Evolutionary conservation across 495 filamentous ascomycete species (phyloP), one percentile per base, ranked within the genome.

Genomic region (Penicillium parvum): DNA sequence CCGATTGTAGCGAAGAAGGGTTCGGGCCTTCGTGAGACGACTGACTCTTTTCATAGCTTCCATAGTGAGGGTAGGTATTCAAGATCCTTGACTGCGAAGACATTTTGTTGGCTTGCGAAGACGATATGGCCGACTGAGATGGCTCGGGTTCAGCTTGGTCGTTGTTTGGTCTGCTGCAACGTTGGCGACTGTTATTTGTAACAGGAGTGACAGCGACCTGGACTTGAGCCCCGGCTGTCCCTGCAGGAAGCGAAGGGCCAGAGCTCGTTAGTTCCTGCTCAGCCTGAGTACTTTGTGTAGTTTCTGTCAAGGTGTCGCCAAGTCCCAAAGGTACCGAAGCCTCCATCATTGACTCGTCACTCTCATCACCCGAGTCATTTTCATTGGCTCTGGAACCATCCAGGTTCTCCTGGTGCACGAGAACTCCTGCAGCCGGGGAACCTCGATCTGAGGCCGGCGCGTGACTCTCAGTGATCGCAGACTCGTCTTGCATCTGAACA

Each of bases 261-360:
- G 57, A 61, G 32, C 57, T 63, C 18, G 32, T 47, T 8, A 53
- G 20, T 10, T 52, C 56, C 18, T 50, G 45, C 22, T 59, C 64
- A 7, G 32, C 23, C 25, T 68, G 66, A 41, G 50, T 64, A 40
- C 43, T 43, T 18, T 57, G 46, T 23, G 55, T 39, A 19, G 35
- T 40, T 33, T 59, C 48, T 40, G 64, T 62, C 10, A 53, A 45
- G 22, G 35, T 52, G 38, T 41, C 61, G 14, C 58, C 63, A 10
- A 80, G 61, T 4, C 75, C 71, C 37, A 62, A 61, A 17, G 78
- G 79, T 4, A 77, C 58, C 53, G 69, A 66, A 10, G 74, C 53
- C 32, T 81, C 77, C 55, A 82, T 69, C n/a, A 70, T 68, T 2
- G 68, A 68, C 7, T 82, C 79, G 11, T 70, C 67, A 42, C 55